phyloP scores from a whole-genome alignment of 108 stramenopile genomes.

The Cylindrotheca fusiformis region DNA sequence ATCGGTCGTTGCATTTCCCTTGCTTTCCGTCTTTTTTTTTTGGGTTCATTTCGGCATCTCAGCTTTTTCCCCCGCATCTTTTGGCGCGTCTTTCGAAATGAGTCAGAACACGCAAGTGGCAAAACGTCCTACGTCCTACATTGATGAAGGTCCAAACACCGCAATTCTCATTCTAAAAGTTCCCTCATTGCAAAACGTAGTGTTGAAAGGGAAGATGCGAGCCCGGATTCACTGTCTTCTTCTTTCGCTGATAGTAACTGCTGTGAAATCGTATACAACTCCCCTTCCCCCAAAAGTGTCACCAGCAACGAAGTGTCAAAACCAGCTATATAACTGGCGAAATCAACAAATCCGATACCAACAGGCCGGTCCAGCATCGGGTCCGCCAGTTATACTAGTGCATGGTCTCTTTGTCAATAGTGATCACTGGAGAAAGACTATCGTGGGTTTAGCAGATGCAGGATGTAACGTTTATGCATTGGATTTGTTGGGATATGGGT shows the following conservation, averaged over 20 bases:
- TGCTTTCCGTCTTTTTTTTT: too few species aligned
- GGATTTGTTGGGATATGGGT: conserved; percentile 90
- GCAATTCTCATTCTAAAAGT: too few species aligned
- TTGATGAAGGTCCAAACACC: too few species aligned
- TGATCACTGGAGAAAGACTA: conserved; percentile 81
- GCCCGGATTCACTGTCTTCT: not conserved
- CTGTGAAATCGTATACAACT: conserved; percentile 5
- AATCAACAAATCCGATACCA: conserved; percentile 73
- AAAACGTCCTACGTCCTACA: too few species aligned
- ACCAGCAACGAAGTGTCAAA: conserved; percentile 66
- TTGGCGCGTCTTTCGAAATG: too few species aligned
- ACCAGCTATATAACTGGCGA: conserved; percentile 72
- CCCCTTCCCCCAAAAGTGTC: conserved; percentile 46
- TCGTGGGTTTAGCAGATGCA: conserved; percentile 48
- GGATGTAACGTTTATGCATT: conserved; percentile 78
- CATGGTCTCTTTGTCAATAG: conserved; percentile 85
- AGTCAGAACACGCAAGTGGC: too few species aligned
- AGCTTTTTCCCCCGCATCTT: too few species aligned
- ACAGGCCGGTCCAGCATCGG: conserved; percentile 55
- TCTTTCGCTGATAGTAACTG: too few species aligned
- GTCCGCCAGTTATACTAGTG: conserved; percentile 54
- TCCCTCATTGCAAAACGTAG: not conserved
- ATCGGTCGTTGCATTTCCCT: too few species aligned
- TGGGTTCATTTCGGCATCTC: too few species aligned
- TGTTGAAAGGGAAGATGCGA: not conserved